Base-by-base conservation (phyloP, 257 asterid species). In the Henckelia pumila region DNA sequence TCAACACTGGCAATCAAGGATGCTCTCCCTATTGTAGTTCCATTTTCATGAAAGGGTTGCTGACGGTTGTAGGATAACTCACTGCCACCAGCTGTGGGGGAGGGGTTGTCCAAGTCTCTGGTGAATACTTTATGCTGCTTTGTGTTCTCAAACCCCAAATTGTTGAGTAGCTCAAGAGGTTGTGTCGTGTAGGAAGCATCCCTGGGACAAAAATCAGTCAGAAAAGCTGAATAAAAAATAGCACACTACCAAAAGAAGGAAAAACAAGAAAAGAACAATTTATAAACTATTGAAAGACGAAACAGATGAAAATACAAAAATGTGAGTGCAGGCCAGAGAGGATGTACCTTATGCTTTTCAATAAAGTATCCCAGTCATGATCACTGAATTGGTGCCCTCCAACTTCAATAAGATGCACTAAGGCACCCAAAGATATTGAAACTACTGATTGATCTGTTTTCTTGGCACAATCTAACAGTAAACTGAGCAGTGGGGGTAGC, bases 301-400 rank as follows among this genome's bases (percentile, higher is more conserved):
- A n/a, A 49, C 1, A 56, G 61, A 63, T 37, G 30, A 67, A 67
- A 23, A 63, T 67, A 75, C 7, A 30, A 4, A 23, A 0, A 49
- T 4, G 73, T 4, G 56, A 6, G 67, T 65, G 69, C 7, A 66
- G 53, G 67, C 25, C 56, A 28, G 60, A 26, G 61, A 7, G 4
- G 21, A 68, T 60, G 67, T 72, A 91, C 99, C 99, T 87, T 75
- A 94, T 86, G 86, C 99, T 85, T 80, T 84, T 85, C 76, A 94
- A 81, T 78, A 94, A 79, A 76, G 98, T 94, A 78, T 94, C 93
- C 99, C 99, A 94, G 72, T 91, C 99, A 30, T 65, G 61, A 72
- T 88, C 87, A 76, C 93, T 91, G 78, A 94, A 94, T 73, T 91
- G 99, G 81, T 87, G 99, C 60, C 99, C 99, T 75, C 99, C 99